Evolutionary conservation across 306 rosid species (phyloP).

Genomic region (Prunus salicina): DNA sequence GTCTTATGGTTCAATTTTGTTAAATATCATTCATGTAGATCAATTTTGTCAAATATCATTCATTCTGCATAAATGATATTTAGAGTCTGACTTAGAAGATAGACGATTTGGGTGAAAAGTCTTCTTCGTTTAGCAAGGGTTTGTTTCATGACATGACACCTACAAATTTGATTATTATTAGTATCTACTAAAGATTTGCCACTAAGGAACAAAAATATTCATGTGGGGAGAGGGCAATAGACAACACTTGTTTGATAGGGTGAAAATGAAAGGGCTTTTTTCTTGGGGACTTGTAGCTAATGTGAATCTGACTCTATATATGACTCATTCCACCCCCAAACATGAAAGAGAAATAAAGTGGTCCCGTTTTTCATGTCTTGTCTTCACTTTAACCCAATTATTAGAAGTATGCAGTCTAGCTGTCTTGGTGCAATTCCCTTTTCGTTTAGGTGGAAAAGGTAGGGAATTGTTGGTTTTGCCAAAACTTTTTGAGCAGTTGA

Average conservation of each 20-base stretch:
- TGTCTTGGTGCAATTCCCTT: background rate
- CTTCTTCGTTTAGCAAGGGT: conserved; percentile 8
- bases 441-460: background rate
- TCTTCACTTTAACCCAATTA: conserved; percentile 13
- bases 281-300: conserved; percentile 12
- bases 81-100: too few species aligned
- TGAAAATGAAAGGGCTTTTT: conserved; percentile 5
- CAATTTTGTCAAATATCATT: too few species aligned
- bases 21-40: too few species aligned
- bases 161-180: background rate
- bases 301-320: background rate
- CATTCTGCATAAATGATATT: too few species aligned
- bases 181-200: conserved; percentile 33
- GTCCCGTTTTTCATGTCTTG: conserved; percentile 2
- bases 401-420: conserved; percentile 14
- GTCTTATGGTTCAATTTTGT: too few species aligned
- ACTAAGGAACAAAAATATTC: conserved; percentile 25
- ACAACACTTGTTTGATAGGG: background rate
- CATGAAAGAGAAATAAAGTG: conserved; percentile 27
- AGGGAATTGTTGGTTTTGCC: background rate
- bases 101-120: background rate
- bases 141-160: conserved; percentile 3
- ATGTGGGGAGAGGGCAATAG: conserved; percentile 21
- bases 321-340: conserved; percentile 23
- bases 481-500: background rate